Base-by-base conservation (phyloP, 345 rosid genomes). In the Populus ilicifolia region DNA sequence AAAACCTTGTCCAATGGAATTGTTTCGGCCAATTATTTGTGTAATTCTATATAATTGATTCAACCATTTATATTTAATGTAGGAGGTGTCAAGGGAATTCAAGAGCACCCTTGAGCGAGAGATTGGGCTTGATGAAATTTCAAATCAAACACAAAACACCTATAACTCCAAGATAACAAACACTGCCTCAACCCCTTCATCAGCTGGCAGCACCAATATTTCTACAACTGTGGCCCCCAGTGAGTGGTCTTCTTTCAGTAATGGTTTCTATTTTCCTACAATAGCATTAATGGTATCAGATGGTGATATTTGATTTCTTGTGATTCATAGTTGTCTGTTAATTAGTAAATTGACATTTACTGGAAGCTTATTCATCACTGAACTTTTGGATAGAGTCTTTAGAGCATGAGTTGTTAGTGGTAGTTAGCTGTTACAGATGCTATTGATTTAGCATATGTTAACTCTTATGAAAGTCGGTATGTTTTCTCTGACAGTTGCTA, bases 71-170 rank as follows among this genome's bases (percentile, higher is more conserved):
- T n/a, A 10, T 39, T 52, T 62, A 17, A 72, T 54, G 10, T 25
- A 94, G 98, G 98, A 94, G 8, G 97, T 94, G 79, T 94, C 98
- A 36, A 91, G 92, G 87, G 99, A 95, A 73, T 95, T 95, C 84
- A 95, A 95, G 84, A 93, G 90, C 84, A 94, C 96, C 61, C 97
- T 94, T 23, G 98, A 94, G 76, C 87, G 89, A 67, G 98, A 92
- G 82, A 94, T 94, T 76, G 98, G 97, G 52, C 88, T 94, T 12
- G 96, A 94, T 17, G 97, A 92, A 2, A 79, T 85, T 36, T 33
- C 36, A 33, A 78, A 65, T 75, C 56, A 83, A 44, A 41, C 73
- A 17, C 92, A 84, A 72, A 88, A 81, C 61, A 76, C 80, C 33
- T 64, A 86, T 84, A 73, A 73, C 81, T 80, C 86, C 72, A 88